phyloP scores from a whole-genome alignment of 345 rosid genomes.

The Linum tenue region DNA sequence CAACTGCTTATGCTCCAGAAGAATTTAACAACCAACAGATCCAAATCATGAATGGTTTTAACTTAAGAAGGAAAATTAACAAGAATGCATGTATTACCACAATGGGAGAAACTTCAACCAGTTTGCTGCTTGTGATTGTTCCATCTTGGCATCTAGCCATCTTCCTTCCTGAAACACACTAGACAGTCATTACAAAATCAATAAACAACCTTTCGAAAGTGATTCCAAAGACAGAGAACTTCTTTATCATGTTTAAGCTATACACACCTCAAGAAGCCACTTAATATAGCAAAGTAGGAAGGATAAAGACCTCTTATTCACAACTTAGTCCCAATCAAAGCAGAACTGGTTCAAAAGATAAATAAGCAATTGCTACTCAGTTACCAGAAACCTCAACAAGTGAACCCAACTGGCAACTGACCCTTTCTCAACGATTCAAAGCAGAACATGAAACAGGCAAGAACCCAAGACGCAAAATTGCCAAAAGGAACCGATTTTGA shows the following conservation, averaged over 20 bases:
- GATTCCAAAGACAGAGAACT: conserved; percentile 3
- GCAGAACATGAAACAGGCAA: background rate
- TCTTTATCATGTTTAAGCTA: background rate
- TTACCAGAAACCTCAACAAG: background rate
- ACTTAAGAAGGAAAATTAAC: background rate
- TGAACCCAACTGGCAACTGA: background rate
- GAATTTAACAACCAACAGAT: background rate
- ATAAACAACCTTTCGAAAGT: no score
- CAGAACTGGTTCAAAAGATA: background rate
- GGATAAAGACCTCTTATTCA: background rate
- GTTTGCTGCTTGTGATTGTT: conserved; percentile 22
- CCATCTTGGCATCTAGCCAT: conserved; percentile 37
- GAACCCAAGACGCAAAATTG: background rate
- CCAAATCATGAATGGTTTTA: background rate
- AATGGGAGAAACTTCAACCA: conserved; percentile 26
- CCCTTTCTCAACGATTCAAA: background rate
- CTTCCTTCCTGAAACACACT: conserved; percentile 9
- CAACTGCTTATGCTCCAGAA: background rate
- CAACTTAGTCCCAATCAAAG: background rate
- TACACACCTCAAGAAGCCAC: background rate
- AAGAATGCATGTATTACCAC: conserved; percentile 24
- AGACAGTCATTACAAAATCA: background rate
- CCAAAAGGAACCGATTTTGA: background rate
- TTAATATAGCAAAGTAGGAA: background rate
- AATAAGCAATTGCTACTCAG: background rate